Percentiles rank a stretch among this genome's conserved stretches.
Conservation (phyloP, 2,329 filamentous ascomycete genomes). For the Parastagonospora nodorum region DNA sequence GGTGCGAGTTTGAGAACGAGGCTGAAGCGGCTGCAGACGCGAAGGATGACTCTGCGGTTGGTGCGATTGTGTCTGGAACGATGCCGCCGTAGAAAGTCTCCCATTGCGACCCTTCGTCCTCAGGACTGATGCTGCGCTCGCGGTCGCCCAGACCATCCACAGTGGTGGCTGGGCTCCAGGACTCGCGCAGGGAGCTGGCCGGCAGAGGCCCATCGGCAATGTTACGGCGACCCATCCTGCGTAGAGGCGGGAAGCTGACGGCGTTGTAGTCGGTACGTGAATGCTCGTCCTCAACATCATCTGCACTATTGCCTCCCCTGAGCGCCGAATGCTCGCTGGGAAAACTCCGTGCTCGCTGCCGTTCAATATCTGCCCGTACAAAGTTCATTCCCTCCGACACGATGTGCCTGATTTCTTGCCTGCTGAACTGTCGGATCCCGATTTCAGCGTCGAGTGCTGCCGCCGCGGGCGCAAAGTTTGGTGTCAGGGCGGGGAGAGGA, state of each 20-base stretch:
- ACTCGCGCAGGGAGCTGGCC: slow-evolving; percentile 44
- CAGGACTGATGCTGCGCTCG: slow-evolving; percentile 77
- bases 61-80: slow-evolving; percentile 78
- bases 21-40: slow-evolving; percentile 65
- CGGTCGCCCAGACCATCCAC: slow-evolving; percentile 83
- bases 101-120: slow-evolving; percentile 65
- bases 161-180: slow-evolving; percentile 42
- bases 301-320: slow-evolving; percentile 4
- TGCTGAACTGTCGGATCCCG: background rate
- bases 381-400: too few relatives aligned
- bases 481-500: slow-evolving; percentile 37
- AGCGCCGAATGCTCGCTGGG: slow-evolving; percentile 4
- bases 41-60: slow-evolving; percentile 83
- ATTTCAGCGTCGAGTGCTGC: slow-evolving; percentile 14
- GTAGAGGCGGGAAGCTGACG: slow-evolving; percentile 43
- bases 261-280: slow-evolving; percentile 32
- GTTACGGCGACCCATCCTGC: slow-evolving; percentile 45
- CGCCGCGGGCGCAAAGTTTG: slow-evolving; percentile 42
- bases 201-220: slow-evolving; percentile 45
- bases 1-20: slow-evolving; percentile 50
- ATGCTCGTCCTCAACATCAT: slow-evolving; percentile 22
- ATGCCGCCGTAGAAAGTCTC: slow-evolving; percentile 80
- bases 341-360: slow-evolving; percentile 17
- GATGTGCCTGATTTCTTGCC: too few relatives aligned
- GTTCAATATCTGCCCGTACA: too few relatives aligned